Base-by-base conservation (phyloP, 805 yeast species). In the Hanseniaspora singularis region DNA sequence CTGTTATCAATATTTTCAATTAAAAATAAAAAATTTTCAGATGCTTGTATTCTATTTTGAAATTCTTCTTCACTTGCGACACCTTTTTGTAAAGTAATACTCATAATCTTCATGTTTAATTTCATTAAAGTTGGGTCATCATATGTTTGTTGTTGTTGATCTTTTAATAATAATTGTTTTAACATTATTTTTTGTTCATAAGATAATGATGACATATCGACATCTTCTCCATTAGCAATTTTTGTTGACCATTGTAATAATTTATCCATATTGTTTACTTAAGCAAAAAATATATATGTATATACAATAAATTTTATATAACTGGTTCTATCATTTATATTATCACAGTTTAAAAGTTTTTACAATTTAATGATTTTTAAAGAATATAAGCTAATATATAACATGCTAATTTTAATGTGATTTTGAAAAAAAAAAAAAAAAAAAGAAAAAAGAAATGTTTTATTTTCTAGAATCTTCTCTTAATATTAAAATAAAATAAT, bases 1-100 rank as follows among this genome's bases (percentile, higher is more conserved):
- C 97, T 97, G 61, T 92, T 92, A 62, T 92, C 97, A 51, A 89
- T 64, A 57, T 87, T 87, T 59, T 89, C 97, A 40, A 92, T 80
- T 43, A 89, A 68, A 89, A 88, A 86, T 61, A 89, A 96, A 57
- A 89, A 81, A 60, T 86, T 85, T 53, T 89, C 96, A 51, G 87
- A 73, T 0, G 96, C 95, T 8, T 74, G 73, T 43, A 79, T 68
- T 55, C 81, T 81, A 54, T 71, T 71, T 33, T 81, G 89, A 15
- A 36, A 43, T 8, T 23, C 47, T 36, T 43, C 47, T 14, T 33
- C 40, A 15, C 40, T 18, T 16, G 23, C 33, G 24, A 27, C 33
- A 5, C 32, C 14, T 36, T 43, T 43, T 18, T 43, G 23, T 19
- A 73, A 54, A 7, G 72, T 72, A 3, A 77, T 76, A 2, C 64